Conservation (phyloP, 305 asterid genomes). For the Fraxinus baroniana region DNA sequence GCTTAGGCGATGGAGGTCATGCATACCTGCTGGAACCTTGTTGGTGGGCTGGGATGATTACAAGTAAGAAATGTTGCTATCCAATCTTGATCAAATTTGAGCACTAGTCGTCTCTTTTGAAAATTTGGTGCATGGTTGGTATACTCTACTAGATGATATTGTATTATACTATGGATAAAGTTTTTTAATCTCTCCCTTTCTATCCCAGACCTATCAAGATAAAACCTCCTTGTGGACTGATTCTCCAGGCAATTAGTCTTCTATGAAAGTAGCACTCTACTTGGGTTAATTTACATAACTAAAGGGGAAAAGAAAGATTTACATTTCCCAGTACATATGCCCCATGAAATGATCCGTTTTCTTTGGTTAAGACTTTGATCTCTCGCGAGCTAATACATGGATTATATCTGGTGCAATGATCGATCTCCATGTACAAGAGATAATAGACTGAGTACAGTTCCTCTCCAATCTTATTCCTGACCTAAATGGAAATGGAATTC, state of each 20-base stretch:
- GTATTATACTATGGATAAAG: background rate
- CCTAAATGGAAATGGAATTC: background rate
- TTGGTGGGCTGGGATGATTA: slow-evolving; percentile 79
- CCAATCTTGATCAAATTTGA: background rate
- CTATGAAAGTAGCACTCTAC: background rate
- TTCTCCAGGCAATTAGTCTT: background rate
- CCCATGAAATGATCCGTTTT: background rate
- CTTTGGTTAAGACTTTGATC: background rate
- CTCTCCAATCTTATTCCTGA: background rate
- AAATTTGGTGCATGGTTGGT: background rate
- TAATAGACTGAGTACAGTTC: background rate
- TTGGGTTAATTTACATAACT: background rate
- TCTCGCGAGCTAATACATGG: background rate
- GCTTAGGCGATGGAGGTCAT: slow-evolving; percentile 74
- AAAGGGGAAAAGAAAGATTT: background rate
- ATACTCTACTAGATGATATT: background rate
- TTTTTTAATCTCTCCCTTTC: background rate
- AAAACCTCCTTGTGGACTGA: background rate
- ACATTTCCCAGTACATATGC: background rate
- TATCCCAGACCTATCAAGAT: background rate
- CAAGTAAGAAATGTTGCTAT: slow-evolving; percentile 48
- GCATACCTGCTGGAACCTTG: slow-evolving; percentile 64
- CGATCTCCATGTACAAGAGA: background rate
- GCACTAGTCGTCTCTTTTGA: background rate
- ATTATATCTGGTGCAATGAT: background rate